Base-by-base conservation (phyloP, 2,329 filamentous ascomycete species). In the Botryosphaeria dothidea region DNA sequence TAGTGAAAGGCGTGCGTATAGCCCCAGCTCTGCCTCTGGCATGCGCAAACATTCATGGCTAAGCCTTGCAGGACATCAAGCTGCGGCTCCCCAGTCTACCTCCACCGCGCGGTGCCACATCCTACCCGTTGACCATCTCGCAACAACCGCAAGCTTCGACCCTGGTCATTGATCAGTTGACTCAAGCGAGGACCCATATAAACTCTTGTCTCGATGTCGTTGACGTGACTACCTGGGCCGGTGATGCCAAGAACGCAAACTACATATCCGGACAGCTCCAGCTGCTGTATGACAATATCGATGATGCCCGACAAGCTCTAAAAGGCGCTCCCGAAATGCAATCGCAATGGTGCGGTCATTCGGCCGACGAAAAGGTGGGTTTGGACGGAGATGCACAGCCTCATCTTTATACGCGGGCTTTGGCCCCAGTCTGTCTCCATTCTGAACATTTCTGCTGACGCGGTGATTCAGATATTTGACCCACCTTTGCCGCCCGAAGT, bases 131-230 rank as follows among this genome's bases (percentile, higher is more conserved):
- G 65, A 79, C 78, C 67, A 78, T 87, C 57, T 86, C 83, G 6
- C 80, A 79, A 49, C 77, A 80, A 3, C 81, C 85, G n/a, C 79
- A 81, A 54, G 83, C 85, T 3, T 84, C 86, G 3, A 84, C 84
- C 3, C 79, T 90, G 34, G 79, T 85, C 15, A 84, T 98, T 58
- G 83, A 86, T 17, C 88, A 93, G 66, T 85, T 97, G 60, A 87
- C 88, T 21, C 81, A 85, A 11, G 86, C 95, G 13, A 87, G 92
- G 67, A 87, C 88, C n/a, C 83, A 93, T 45, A 89, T 98, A 69
- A 94, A 91, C 67, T 87, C 92, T 71, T 90, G 92, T 65, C 86
- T 97, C 68, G 92, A 96, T 76, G 87, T 96, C 52, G 88, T 97
- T 57, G 87, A 90, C 71, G 85, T 96, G 17, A 92, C 90, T 49